Evolutionary conservation across 352 stramenopile genomes (phyloP), one percentile per base, ranked within the genome.

Genomic region (Phytophthora pisi): DNA sequence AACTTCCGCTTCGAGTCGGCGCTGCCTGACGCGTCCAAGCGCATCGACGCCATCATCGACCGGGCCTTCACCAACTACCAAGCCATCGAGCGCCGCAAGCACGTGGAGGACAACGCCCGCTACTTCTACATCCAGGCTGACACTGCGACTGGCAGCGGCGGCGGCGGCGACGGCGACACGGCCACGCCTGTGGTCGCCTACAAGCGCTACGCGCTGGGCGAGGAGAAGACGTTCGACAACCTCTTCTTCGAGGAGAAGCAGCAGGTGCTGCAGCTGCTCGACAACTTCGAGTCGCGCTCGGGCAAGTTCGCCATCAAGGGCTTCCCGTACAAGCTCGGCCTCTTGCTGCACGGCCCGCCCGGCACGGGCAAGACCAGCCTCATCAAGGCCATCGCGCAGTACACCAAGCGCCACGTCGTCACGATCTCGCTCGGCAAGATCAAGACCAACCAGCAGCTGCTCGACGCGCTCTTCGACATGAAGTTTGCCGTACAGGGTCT

Each of bases 161-260:
- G 67, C 10, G 34, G 34, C 11, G 64, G 70, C 23, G 30, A 38
- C 20, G 64, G 70, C 23, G 30, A 38, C 20, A 64, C 60, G n/a
- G 57, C 26, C 7, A 53, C 56, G 51, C 30, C 56, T 5, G 62
- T 23, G 20, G 10, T 38, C 58, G 46, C 16, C 45, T 68, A 84
- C 74, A 88, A 94, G 69, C 77, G 91, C 15, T 97, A 97, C 68
- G 80, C 76, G 20, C 67, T 97, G 3, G 80, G 78, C 24, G 84
- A 95, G 24, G 76, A 92, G 42, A 97, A 97, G 77, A 94, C 85
- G 7, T 96, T 97, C 64, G 75, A 90, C 16, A 90, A 79, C 51
- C 70, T 97, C 23, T 97, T 97, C 72, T 96, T 97, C 57, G 61
- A 78, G 10, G 82, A 95, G 45, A 97, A 97, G 67, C 30, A 72